phyloP scores from a whole-genome alignment of 2,329 filamentous ascomycete species.

The Rutstroemia sp. region DNA sequence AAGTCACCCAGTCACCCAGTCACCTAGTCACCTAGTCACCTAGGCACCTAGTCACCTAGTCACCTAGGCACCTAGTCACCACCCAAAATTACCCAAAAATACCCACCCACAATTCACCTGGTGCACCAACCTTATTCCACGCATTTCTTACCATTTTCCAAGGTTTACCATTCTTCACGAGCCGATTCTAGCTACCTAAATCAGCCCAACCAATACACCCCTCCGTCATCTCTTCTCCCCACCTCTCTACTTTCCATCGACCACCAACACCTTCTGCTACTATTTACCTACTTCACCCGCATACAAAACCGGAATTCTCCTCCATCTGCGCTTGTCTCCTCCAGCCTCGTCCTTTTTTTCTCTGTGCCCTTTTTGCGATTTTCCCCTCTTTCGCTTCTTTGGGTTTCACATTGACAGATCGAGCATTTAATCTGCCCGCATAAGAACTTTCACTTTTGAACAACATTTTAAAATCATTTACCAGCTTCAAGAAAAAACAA shows the following conservation, averaged over 20 bases:
- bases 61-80: too few relatives aligned
- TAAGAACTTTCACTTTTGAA: neutral
- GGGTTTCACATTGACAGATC: neutral
- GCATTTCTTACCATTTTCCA: neutral
- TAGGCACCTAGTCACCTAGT: neutral
- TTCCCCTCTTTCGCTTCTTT: neutral
- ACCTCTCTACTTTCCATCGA: neutral
- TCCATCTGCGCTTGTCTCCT: neutral
- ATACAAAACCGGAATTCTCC: constrained; percentile 1
- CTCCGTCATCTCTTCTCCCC: constrained; percentile 6
- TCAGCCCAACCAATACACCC: constrained; percentile 8
- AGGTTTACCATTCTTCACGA: constrained; percentile 1
- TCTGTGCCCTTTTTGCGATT: neutral
- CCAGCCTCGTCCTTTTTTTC: constrained; percentile 3
- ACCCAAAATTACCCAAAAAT: too few relatives aligned
- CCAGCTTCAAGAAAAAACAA: constrained; percentile 55
- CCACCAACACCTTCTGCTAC: neutral
- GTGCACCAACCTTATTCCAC: neutral
- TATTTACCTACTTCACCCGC: neutral
- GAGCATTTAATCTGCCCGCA: neutral
- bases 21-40: neutral
- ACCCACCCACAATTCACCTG: too few relatives aligned
- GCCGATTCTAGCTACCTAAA: constrained; percentile 11
- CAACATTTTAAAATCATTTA: neutral
- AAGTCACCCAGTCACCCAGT: neutral